Conservation (phyloP, 768 basidiomycete genomes). For the Tricholoma furcatifolium region DNA sequence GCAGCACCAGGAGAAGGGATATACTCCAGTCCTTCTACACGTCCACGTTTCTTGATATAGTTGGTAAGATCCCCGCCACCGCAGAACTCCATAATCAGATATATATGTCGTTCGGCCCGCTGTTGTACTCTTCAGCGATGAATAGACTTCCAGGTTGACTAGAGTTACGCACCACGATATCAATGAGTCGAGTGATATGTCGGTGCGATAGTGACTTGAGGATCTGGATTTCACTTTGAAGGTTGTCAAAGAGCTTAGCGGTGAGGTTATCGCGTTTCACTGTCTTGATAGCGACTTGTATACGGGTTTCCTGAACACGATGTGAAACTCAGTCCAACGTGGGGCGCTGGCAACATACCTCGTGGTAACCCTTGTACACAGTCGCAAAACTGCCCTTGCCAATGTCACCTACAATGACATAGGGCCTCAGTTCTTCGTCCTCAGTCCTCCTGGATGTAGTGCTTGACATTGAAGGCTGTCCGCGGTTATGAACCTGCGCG, state of each 20-base stretch:
- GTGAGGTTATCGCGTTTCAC: conserved; percentile 86
- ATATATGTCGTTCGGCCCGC: conserved; percentile 78
- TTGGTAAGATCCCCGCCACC: conserved; percentile 94
- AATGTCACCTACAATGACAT: conserved; percentile 73
- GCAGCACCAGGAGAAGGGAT: conserved; percentile 65
- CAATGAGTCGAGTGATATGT: conserved; percentile 90
- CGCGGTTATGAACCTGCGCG: conserved; percentile 6
- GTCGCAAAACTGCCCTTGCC: conserved; percentile 96
- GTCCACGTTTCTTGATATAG: conserved; percentile 97
- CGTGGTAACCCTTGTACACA: conserved; percentile 92
- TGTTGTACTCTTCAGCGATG: conserved; percentile 20
- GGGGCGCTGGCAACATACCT: conserved; percentile 46
- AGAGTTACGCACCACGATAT: conserved; percentile 71
- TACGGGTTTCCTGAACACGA: conserved; percentile 63
- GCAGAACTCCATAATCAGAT: conserved; percentile 98
- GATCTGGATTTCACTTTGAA: conserved; percentile 98
- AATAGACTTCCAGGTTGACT: neutral
- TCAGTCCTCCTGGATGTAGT: conserved; percentile 30
- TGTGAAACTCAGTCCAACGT: neutral
- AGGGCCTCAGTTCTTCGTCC: conserved; percentile 74
- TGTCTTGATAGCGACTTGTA: conserved; percentile 90
- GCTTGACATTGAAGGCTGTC: neutral
- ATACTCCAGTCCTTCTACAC: conserved; percentile 87
- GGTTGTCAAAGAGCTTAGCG: conserved; percentile 91
- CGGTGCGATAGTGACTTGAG: conserved; percentile 90